Evolutionary conservation across 2,329 filamentous ascomycete species (phyloP), one percentile per base, ranked within the genome.

Genomic region (Phoma sp.): DNA sequence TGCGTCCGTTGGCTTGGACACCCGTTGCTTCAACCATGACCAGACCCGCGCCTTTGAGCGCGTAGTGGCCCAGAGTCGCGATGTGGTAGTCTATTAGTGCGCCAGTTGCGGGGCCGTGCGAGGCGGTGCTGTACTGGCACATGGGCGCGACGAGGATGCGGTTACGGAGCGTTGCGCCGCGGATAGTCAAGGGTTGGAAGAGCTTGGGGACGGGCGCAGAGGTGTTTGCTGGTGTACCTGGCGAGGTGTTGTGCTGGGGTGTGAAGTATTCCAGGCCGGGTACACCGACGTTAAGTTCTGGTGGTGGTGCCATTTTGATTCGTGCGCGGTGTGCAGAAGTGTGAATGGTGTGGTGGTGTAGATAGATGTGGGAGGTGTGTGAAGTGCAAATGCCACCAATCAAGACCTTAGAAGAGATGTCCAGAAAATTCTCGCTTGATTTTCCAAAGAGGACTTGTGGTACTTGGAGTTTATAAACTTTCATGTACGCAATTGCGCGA

Each of bases 241-340:
- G 77, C 4, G 73, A 73, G 12, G 67, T 69, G 34, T 71, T 47
- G 59, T 81, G 79, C 10, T 72, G 62, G 9, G 79, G 79, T 1
- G 78, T 81, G 66, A 78, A 81, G 70, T 78, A 81, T 10, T 77
- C 66, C 32, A 75, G 50, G 42, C 57, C 60, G 14, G 62, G 53
- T 21, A 66, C 66, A 15, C 67, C 66, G 9, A 43, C 36, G 47
- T 73, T 73, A 42, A 70, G 59, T 21, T 69, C 65, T 53, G 59
- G 47, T 7, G 65, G 62, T 17, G 69, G 46, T 51, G 47, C 40
- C 53, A 56, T 56, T 3, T 33, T 53, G 20, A 9, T 25, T 25
- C 9, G 23, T 25, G 5, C 23, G 15, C 9, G 9, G 12, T 52
- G n/a, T 23, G 7, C 4, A 20, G 7, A 36, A 32, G 11, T 48